phyloP scores from a whole-genome alignment of 257 asterid species.

The Coffea canephora region DNA sequence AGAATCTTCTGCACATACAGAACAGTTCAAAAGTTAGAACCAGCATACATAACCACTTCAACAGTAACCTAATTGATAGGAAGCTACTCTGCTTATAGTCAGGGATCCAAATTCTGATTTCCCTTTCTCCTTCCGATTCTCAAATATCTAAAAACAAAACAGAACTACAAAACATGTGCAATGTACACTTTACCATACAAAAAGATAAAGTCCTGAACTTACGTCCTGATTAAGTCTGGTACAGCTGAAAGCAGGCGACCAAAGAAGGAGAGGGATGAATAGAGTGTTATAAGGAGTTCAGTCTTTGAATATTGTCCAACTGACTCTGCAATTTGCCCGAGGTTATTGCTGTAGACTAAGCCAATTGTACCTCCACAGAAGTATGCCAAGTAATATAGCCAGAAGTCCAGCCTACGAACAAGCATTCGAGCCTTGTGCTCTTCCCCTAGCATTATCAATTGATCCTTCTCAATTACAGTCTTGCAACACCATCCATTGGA shows the following conservation, averaged over 20 bases:
- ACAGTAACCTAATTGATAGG: too few relatives aligned
- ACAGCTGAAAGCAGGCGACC: conserved; percentile 93
- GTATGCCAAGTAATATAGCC: conserved; percentile 70
- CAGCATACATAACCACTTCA: too few relatives aligned
- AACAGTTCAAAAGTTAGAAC: not conserved
- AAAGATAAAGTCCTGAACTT: conserved; percentile 29
- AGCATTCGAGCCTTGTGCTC: conserved; percentile 62
- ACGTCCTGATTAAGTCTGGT: conserved; percentile 70
- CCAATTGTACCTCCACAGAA: conserved; percentile 93
- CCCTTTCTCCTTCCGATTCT: too few relatives aligned
- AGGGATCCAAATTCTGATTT: too few relatives aligned
- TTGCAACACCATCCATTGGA: conserved; percentile 38
- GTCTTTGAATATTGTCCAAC: conserved; percentile 62
- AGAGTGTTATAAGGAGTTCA: conserved; percentile 60
- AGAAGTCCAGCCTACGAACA: conserved; percentile 64
- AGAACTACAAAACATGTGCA: too few relatives aligned
- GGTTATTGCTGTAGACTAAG: conserved; percentile 81
- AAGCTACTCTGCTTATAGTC: too few relatives aligned
- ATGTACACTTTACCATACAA: not conserved
- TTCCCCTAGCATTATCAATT: conserved; percentile 63
- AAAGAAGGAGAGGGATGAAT: conserved; percentile 86
- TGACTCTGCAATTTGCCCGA: conserved; percentile 86
- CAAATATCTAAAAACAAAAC: too few relatives aligned
- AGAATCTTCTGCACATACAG: conserved; percentile 49
- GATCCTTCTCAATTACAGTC: conserved; percentile 43